Conservation (phyloP, 306 rosid species). For the Dryas alaskensis region DNA sequence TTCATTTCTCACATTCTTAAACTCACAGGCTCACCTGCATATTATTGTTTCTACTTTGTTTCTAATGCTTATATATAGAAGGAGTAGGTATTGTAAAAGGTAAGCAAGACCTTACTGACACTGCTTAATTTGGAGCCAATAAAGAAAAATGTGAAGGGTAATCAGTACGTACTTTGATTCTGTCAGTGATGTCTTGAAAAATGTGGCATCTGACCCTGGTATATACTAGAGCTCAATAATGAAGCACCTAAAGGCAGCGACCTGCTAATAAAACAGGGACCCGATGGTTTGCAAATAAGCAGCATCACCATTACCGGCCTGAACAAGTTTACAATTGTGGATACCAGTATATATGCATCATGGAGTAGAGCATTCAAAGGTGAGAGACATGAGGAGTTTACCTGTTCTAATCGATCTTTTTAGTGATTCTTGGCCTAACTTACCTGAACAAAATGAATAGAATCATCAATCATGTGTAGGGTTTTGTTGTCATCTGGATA, state of each 20-base stretch:
- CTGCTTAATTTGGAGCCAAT: slow-evolving; percentile 42
- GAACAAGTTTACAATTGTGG: slow-evolving; percentile 42
- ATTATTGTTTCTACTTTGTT: neutral
- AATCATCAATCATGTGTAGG: no score
- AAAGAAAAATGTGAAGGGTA: slow-evolving; percentile 49
- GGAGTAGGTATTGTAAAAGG: slow-evolving; percentile 54
- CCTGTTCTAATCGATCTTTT: no score
- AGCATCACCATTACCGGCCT: slow-evolving; percentile 35
- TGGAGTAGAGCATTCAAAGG: slow-evolving; percentile 32
- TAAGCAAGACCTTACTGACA: slow-evolving; percentile 54
- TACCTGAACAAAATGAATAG: no score
- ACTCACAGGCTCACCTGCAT: no score
- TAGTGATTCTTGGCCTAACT: no score
- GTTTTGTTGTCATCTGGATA: no score
- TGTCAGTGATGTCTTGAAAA: slow-evolving; percentile 45
- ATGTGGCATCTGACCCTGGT: slow-evolving; percentile 53
- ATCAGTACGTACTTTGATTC: slow-evolving; percentile 62
- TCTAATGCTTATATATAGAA: slow-evolving; percentile 46
- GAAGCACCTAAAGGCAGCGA: slow-evolving; percentile 28
- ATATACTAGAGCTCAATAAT: slow-evolving; percentile 40
- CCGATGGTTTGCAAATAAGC: slow-evolving; percentile 13
- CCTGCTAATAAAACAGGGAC: neutral
- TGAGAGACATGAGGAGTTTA: slow-evolving; percentile 29
- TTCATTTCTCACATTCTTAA: neutral
- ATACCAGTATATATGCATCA: slow-evolving; percentile 47